These are phyloP conservation scores for Diaporthe batatas DNA, from an alignment of 2,329 filamentous ascomycete species.

Conservation along the genomic window DNA sequence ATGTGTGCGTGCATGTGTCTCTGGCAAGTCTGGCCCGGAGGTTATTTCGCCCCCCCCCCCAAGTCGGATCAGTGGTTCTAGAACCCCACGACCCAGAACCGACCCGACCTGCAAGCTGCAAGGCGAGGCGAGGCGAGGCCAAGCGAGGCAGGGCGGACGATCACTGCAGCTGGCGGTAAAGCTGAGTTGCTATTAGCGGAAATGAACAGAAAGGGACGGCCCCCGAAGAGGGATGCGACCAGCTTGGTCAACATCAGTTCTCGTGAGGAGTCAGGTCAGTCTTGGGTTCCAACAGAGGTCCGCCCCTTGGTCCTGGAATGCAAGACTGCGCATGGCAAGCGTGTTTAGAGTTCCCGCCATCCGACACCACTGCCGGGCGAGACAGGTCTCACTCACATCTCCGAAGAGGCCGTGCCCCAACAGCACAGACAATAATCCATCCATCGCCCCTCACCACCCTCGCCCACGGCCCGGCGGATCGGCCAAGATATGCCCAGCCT, in stretches of 20 bases:
- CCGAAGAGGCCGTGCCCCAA: conserved; percentile 15
- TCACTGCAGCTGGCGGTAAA: conserved; percentile 25
- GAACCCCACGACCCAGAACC: conserved; percentile 12
- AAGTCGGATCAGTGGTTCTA: conserved; percentile 29
- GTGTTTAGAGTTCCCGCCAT: conserved; percentile 20
- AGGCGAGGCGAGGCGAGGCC: conserved; percentile 9
- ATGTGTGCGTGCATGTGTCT: background rate
- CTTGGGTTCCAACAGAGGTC: no score
- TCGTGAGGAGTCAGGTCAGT: conserved; percentile 2
- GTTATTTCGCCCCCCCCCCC: conserved; percentile 16
- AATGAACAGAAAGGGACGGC: conserved; percentile 14
- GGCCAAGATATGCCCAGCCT: background rate
- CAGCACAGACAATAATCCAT: conserved; percentile 16
- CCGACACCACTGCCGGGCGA: conserved; percentile 26
- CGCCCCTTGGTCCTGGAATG: background rate
- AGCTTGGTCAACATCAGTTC: background rate
- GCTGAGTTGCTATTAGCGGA: conserved; percentile 20
- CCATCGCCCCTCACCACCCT: conserved; percentile 3
- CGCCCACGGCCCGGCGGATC: background rate
- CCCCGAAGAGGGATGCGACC: conserved; percentile 2
- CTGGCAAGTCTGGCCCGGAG: background rate
- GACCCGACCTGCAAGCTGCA: background rate
- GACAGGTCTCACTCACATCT: conserved; percentile 20
- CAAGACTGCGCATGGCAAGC: conserved; percentile 12
- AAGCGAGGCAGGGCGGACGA: conserved; percentile 22